Base-by-base conservation (phyloP, 495 filamentous ascomycete species). In the Oidiodendron maius region DNA sequence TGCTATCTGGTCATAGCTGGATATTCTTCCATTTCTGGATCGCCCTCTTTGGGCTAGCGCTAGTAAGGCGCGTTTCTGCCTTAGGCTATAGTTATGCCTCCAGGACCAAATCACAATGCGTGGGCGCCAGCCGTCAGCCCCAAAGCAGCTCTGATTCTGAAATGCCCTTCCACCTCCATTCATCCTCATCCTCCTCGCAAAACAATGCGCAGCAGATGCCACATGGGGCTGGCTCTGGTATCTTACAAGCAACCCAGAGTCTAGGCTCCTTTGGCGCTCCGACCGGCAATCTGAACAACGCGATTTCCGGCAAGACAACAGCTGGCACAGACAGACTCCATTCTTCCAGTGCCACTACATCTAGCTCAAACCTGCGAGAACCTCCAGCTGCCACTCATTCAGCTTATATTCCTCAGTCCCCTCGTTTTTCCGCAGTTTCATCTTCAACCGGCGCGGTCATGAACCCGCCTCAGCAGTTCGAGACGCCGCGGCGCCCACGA, bases 401-500 rank as follows among this genome's bases (percentile, higher is more conserved):
- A 18, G n/a, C 37, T 2, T 53, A 55, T 43, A 35, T 15, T 40
- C 37, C 16, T 11, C 50, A 45, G 44, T 46, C 48, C 28, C 38
- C 40, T 39, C 48, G 40, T 46, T 41, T 53, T 37, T 41, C 55
- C 35, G 44, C 40, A 18, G 13, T 46, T 1, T 48, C 58, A 44
- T 39, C 53, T 38, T 39, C 56, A 3, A 34, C 21, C 22, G 45
- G 22, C 40, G 52, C 43, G 23, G 38, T 37, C 4, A 72, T 73
- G 42, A 76, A 70, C 52, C 65, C 68, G 21, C 51, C 65, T 35
- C 70, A 70, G 52, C 60, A 72, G 16, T 82, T 73, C 61, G 78
- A 80, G 23, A 71, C 72, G 21, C 68, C 75, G 32, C 71, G 80
- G 55, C 70, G 79, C 56, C 61, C 69, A 40, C 72, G 81, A 40